phyloP scores from a whole-genome alignment of 1,284 basidiomycete species.

The Vanrija pseudolonga region DNA sequence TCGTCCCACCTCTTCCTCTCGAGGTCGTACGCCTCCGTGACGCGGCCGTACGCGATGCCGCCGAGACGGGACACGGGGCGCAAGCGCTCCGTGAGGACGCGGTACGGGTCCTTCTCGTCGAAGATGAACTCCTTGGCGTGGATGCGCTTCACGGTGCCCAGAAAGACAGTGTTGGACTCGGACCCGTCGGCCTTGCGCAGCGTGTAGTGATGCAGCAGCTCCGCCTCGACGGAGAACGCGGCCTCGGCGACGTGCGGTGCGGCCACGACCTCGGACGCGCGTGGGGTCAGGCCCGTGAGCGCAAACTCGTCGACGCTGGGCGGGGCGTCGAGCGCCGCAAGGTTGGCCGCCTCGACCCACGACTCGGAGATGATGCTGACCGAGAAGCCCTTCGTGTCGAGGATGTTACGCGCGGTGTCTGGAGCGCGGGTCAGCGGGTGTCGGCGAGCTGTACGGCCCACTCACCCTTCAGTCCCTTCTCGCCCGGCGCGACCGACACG shows the following conservation, averaged over 20 bases:
- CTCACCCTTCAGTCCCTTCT: conserved; percentile 32
- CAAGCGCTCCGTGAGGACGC: conserved; percentile 52
- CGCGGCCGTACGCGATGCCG: conserved; percentile 52
- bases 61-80: conserved; percentile 63
- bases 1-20: too few relatives aligned
- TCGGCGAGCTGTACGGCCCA: neutral
- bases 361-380: conserved; percentile 72
- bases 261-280: conserved; percentile 58
- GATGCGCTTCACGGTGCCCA: conserved; percentile 63
- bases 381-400: conserved; percentile 64
- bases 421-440: conserved; percentile 45
- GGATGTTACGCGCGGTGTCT: conserved; percentile 67
- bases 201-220: conserved; percentile 60
- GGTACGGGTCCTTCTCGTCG: conserved; percentile 53
- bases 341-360: conserved; percentile 69
- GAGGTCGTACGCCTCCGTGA: too few relatives aligned
- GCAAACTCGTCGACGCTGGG: conserved; percentile 66
- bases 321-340: conserved; percentile 64
- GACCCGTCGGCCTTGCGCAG: conserved; percentile 49
- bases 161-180: conserved; percentile 57
- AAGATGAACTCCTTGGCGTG: conserved; percentile 59
- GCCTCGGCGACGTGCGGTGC: conserved; percentile 68
- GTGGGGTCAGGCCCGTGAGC: conserved; percentile 64
- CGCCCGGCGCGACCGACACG: conserved; percentile 55
- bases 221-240: conserved; percentile 68